phyloP scores from a whole-genome alignment of 129 eudicot species.

The Pulicaria dysenterica region DNA sequence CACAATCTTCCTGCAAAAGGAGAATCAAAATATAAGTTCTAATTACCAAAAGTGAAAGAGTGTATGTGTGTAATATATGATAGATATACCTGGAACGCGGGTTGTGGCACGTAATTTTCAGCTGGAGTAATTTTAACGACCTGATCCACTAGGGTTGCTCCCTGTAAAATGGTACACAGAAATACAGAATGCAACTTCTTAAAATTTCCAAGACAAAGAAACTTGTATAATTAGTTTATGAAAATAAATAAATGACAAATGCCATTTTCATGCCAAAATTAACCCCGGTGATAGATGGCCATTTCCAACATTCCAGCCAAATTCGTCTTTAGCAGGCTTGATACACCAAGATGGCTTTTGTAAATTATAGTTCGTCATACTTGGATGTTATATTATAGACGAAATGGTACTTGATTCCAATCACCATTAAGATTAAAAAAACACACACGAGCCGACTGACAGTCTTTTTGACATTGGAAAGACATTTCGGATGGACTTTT shows the following conservation, averaged over 20 bases:
- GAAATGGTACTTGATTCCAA: neutral
- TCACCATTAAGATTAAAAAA: neutral
- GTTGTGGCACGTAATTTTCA: constrained; percentile 68
- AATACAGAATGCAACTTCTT: constrained; percentile 11
- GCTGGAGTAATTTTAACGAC: constrained; percentile 68
- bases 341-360: neutral
- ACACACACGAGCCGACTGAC: too few species aligned
- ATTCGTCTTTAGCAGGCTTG: neutral
- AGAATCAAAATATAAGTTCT: constrained; percentile 20
- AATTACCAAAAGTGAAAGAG: neutral
- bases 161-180: constrained; percentile 52
- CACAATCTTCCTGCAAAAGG: constrained; percentile 57
- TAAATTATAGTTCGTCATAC: neutral
- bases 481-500: too few species aligned
- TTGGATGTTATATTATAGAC: neutral
- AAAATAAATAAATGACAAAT: constrained; percentile 1
- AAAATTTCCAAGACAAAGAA: neutral
- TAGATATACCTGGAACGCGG: constrained; percentile 53
- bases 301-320: neutral
- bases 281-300: neutral
- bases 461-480: too few species aligned
- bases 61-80: neutral
- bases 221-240: neutral
- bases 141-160: constrained; percentile 93
- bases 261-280: constrained; percentile 9